phyloP scores from a whole-genome alignment of 306 rosid genomes.

The Luffa aegyptiaca region DNA sequence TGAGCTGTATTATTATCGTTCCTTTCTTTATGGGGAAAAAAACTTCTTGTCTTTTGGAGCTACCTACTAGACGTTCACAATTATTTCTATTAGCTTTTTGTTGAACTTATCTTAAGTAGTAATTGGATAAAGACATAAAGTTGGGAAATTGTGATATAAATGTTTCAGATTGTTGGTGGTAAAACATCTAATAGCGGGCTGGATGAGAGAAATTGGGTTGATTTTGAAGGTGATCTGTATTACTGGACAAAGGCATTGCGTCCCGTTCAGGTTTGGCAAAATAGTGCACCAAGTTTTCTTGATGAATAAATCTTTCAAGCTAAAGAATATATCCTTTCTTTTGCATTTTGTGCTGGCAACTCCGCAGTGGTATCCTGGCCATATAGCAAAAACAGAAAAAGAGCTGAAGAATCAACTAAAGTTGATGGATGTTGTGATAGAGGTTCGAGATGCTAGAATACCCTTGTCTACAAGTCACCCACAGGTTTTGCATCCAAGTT shows the following conservation, averaged over 20 bases:
- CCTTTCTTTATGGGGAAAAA: not conserved
- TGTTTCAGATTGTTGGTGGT: conserved; percentile 71
- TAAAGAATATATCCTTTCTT: not conserved
- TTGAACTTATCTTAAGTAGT: not conserved
- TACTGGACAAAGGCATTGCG: conserved; percentile 78
- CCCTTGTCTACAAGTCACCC: conserved; percentile 93
- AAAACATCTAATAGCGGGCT: conserved; percentile 20
- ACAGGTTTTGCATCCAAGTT: conserved; percentile 32
- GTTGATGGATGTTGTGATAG: conserved; percentile 92
- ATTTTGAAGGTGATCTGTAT: conserved; percentile 64
- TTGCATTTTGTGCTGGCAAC: conserved; percentile 17
- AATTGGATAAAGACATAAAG: not conserved
- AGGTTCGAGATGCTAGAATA: conserved; percentile 86
- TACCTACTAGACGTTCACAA: not conserved
- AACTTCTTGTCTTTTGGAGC: too few relatives aligned
- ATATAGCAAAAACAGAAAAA: conserved; percentile 91
- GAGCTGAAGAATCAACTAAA: conserved; percentile 78
- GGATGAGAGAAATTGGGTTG: conserved; percentile 48
- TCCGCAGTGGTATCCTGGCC: conserved; percentile 98
- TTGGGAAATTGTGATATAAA: not conserved
- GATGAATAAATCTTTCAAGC: not conserved
- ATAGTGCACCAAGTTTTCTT: not conserved
- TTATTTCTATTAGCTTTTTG: not conserved
- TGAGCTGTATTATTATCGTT: not conserved
- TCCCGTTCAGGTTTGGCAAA: conserved; percentile 68